Base-by-base conservation (phyloP, 768 basidiomycete genomes). In the Scleroderma citrinum region DNA sequence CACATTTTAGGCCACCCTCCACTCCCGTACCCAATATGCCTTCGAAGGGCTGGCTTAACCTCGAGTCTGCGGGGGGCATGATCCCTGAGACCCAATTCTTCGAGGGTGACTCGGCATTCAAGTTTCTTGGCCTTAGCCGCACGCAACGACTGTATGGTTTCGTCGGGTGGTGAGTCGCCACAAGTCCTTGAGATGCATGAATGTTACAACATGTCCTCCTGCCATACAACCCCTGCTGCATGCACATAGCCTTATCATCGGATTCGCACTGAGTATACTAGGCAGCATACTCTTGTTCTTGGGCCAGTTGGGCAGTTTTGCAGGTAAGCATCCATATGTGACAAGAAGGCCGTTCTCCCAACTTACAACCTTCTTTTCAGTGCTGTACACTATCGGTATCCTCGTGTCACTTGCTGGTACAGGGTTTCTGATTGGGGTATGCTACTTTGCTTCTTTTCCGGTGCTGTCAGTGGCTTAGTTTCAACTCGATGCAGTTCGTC, bases 31-130 rank as follows among this genome's bases (percentile, higher is more conserved):
- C 48, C 38, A 13, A 52, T 47, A 46, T 55, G 54, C 70, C 78
- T 43, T 75, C 73, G 57, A 87, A 83, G 71, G 88, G 89, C 58
- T 92, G 89, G 89, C 78, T 91, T 64, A 92, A 92, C 61, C 81
- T 92, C 59, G 88, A 91, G 58, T 59, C 83, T 4, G 85, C 78
- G 14, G 72, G 71, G 10, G 72, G 71, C 46, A 66, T 75, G 43
- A 76, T 89, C 32, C 84, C 89, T 6, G 88, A 92, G 59, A 83
- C 78, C 34, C 82, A 85, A 54, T 85, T 87, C 69, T 92, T 92
- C 53, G 89, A 94, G 69, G 86, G 90, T 23, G 88, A 92, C 59
- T 86, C 91, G 12, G 91, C 92, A 7, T 95, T 91, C 76, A 77
- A 76, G 50, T 82, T 81, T 51, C 74, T 96, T 11, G 82, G 83